A percentile compares a stretch with the other conserved stretches of the same genome.
These are phyloP conservation scores for Solanum etuberosum DNA, from an alignment of 257 asterid genomes.

Conservation along the genomic window DNA sequence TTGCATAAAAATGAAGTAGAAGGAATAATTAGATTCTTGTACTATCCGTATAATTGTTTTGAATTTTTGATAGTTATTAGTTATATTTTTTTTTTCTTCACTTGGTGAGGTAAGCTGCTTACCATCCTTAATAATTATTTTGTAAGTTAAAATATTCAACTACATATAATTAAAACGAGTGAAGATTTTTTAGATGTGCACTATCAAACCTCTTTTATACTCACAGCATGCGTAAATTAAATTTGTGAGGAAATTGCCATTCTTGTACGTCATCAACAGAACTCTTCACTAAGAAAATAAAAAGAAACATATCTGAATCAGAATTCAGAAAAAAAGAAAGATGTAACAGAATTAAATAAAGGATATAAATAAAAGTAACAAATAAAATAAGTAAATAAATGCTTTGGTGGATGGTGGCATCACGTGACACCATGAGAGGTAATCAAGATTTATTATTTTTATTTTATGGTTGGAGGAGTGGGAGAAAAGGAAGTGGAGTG, in stretches of 20 bases:
- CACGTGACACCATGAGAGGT: constrained; percentile 11
- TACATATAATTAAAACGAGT: not conserved
- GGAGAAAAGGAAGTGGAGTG: not conserved
- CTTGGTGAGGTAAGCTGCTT: no score
- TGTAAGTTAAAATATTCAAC: no score
- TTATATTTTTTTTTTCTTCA: no score
- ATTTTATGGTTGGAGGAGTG: not conserved
- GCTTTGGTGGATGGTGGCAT: not conserved
- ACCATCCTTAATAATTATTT: no score
- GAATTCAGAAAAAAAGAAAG: not conserved
- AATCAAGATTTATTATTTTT: not conserved
- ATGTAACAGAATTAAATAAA: not conserved
- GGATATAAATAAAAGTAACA: not conserved
- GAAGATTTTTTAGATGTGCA: not conserved
- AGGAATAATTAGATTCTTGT: not conserved
- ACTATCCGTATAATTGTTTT: not conserved
- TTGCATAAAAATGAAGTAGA: not conserved
- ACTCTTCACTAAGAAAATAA: not conserved
- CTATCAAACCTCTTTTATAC: not conserved
- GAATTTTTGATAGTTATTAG: no score
- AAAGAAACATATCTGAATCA: not conserved
- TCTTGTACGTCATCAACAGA: not conserved
- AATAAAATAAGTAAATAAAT: not conserved
- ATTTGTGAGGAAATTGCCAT: not conserved
- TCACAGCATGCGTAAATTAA: not conserved